Percentiles rank a stretch among this genome's conserved stretches.
phyloP scores from a whole-genome alignment of 1,284 basidiomycete species.

The Ceratobasidium sp. region DNA sequence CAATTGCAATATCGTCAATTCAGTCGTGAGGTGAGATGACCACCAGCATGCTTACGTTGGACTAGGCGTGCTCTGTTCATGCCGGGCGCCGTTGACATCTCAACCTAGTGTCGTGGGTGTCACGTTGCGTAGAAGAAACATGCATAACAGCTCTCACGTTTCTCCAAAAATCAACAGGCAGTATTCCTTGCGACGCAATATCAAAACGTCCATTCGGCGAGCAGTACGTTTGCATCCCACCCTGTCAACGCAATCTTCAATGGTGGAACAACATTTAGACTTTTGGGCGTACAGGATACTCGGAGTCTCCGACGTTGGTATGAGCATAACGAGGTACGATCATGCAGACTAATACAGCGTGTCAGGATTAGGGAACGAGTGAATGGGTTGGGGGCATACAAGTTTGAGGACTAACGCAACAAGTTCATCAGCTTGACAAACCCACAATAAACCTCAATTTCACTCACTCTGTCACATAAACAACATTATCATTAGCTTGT shows the following conservation, averaged over 20 bases:
- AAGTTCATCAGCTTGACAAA: background rate
- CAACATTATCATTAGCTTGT: constrained; percentile 37
- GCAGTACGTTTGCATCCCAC: constrained; percentile 50
- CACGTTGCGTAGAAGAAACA: no score
- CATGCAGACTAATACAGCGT: constrained; percentile 16
- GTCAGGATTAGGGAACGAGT: background rate
- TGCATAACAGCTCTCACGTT: constrained; percentile 32
- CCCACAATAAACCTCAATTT: background rate
- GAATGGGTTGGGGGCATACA: background rate
- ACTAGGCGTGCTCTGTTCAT: constrained; percentile 42
- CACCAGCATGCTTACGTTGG: constrained; percentile 35
- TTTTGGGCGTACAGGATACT: constrained; percentile 32
- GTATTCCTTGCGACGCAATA: constrained; percentile 38
- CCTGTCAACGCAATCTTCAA: constrained; percentile 9
- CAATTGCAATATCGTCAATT: background rate
- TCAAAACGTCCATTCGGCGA: constrained; percentile 43
- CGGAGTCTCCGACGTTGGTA: constrained; percentile 49
- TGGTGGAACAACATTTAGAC: background rate
- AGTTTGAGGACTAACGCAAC: constrained; percentile 29
- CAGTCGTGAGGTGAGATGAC: background rate
- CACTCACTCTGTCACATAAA: constrained; percentile 43
- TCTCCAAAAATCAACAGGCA: constrained; percentile 50
- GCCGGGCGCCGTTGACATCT: constrained; percentile 44
- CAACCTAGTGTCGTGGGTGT: background rate
- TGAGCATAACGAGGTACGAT: constrained; percentile 45